Evolutionary conservation across 768 basidiomycete species (phyloP), one percentile per base, ranked within the genome.

Genomic region (Suillus ampliporus): DNA sequence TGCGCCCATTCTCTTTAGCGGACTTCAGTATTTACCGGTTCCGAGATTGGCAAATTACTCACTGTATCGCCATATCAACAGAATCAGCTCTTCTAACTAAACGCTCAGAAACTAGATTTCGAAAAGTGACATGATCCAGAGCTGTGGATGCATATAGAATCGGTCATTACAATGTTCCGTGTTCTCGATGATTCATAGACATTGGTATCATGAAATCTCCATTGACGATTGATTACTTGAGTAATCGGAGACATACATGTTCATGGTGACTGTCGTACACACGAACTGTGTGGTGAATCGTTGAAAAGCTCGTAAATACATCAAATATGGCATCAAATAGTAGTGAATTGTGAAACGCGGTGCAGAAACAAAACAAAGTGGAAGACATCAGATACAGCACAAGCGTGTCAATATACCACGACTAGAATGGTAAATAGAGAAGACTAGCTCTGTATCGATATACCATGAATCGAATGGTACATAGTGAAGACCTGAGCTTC

Each of bases 371-470:
- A 28, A 50, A 19, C 9, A 51, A 28, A 31, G 28, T 31, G 17
- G 9, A 31, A 50, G 15, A 15, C 9, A 19, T 50, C 46, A 10
- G 48, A 50, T 28, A 48, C 26, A 48, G 14, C 8, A 15, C 23
- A 26, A 48, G 48, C 5, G 11, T 19, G 31, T 28, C 48, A 10
- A 19, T n/a, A 19, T 51, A 31, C 50, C 19, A 19, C 19, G 8
- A 19, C 41, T 41, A 17, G 35, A 35, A 35, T 35, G 35, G 37
- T 13, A 19, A 43, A 5, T 10, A 10, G 28, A 9, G 10, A 51
- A 51, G 50, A 51, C 50, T 5, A 51, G 50, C 50, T 51, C 28
- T 28, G n/a, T 51, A 50, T 50, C 48, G 5, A 28, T 19, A 19
- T 50, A 28, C 48, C 19, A n/a, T 43, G 9, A n/a, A 19, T 43